phyloP scores from a whole-genome alignment of 2,329 filamentous ascomycete genomes.

The Hymenoscyphus occultus region DNA sequence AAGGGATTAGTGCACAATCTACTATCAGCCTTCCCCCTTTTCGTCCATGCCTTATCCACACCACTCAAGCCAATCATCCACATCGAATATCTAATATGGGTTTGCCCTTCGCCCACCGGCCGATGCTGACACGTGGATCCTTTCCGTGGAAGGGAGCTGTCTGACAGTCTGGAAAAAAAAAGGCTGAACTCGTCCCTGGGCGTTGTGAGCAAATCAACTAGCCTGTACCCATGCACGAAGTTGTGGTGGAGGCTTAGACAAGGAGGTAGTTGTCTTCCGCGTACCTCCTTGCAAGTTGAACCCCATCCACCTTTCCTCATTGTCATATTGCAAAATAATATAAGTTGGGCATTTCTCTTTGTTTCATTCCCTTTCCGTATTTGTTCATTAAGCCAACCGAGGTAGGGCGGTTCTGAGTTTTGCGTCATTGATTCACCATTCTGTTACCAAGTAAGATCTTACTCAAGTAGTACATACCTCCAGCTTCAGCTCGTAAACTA shows the following conservation, averaged over 20 bases:
- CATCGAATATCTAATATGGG: not conserved
- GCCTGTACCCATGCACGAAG: not conserved
- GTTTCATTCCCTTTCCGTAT: not conserved
- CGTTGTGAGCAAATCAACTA: slow-evolving; percentile 5
- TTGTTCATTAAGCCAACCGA: not conserved
- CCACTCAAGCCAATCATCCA: not conserved
- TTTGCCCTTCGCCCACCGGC: not conserved
- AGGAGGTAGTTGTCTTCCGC: not conserved
- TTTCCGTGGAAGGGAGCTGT: not conserved
- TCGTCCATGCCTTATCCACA: not conserved
- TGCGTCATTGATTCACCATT: not conserved
- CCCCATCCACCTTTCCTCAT: not conserved
- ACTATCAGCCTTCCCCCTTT: slow-evolving; percentile 2
- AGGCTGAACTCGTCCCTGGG: not conserved
- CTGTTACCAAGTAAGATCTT: not conserved
- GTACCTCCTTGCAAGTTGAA: not conserved
- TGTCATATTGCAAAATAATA: not conserved
- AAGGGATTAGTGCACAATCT: not conserved
- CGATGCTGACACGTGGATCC: not conserved
- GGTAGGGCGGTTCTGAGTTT: not conserved
- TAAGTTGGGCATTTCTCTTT: not conserved
- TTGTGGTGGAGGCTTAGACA: slow-evolving; percentile 5
- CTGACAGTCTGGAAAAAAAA: not conserved
- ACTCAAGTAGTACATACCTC: not conserved
- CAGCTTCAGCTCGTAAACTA: not conserved